phyloP scores from a whole-genome alignment of 169 alveolate species.

The Perkinsus marinus region DNA sequence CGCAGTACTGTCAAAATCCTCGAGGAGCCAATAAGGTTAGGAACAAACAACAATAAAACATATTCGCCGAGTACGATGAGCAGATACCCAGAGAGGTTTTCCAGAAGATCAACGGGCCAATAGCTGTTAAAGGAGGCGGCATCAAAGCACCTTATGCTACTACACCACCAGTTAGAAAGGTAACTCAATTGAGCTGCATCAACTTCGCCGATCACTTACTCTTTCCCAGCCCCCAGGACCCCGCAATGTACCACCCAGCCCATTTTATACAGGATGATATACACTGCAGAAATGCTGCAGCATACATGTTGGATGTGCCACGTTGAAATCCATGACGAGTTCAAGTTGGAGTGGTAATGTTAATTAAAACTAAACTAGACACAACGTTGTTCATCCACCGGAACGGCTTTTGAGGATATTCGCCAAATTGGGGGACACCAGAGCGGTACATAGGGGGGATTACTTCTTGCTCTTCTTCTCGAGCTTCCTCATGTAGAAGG shows the following conservation, averaged over 20 bases:
- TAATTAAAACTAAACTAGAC: neutral
- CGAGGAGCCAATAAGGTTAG: neutral
- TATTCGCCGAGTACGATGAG: neutral
- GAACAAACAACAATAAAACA: neutral
- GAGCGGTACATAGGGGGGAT: neutral
- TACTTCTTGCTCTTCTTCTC: constrained; percentile 85
- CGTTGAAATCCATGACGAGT: too few species aligned
- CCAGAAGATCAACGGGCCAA: neutral
- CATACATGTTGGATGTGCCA: neutral
- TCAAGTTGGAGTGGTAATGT: neutral
- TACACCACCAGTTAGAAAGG: neutral
- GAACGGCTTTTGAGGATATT: neutral
- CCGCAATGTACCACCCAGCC: neutral
- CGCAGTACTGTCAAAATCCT: neutral
- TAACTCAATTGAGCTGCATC: too few species aligned
- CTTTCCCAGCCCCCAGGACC: neutral
- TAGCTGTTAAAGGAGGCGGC: neutral
- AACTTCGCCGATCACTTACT: too few species aligned
- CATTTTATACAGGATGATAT: neutral
- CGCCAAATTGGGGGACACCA: neutral
- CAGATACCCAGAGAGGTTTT: neutral
- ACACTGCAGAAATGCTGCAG: neutral
- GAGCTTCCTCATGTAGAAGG: constrained; percentile 87
- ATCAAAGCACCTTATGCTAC: neutral
- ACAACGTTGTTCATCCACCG: neutral